Conservation (phyloP, 2,329 filamentous ascomycete genomes). For the Leptographium flavum region DNA sequence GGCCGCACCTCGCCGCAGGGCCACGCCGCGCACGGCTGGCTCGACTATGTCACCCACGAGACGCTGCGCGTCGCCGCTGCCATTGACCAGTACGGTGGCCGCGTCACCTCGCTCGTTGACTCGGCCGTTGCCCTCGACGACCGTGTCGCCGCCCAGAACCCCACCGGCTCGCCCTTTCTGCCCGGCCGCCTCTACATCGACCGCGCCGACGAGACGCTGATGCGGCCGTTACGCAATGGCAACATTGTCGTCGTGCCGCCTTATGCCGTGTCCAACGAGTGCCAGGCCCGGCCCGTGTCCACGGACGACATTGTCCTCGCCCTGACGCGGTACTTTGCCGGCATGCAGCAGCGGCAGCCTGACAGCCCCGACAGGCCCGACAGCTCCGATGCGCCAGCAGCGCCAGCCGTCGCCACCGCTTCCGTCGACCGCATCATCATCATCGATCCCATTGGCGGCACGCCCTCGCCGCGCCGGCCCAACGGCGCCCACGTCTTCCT, state of each 20-base stretch:
- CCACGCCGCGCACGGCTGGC: conserved; percentile 25
- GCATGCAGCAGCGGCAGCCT: conserved; percentile 35
- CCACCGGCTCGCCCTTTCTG: conserved; percentile 18
- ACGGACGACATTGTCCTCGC: conserved; percentile 56
- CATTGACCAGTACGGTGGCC: conserved; percentile 54
- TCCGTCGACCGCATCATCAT: conserved; percentile 76
- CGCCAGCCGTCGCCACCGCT: too few relatives aligned
- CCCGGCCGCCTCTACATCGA: conserved; percentile 24
- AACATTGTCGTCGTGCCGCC: conserved; percentile 55
- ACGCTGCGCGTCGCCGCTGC: conserved; percentile 60
- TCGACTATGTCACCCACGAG: conserved; percentile 36
- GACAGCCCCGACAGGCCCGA: conserved; percentile 15
- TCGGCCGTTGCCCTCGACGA: conserved; percentile 29
- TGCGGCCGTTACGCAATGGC: conserved; percentile 51
- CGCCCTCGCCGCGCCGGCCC: conserved; percentile 50
- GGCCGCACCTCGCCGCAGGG: conserved; percentile 33
- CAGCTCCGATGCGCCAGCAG: conserved; percentile 15
- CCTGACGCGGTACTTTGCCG: conserved; percentile 61
- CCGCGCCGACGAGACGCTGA: conserved; percentile 39
- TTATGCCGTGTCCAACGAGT: conserved; percentile 26
- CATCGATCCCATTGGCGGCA: conserved; percentile 74
- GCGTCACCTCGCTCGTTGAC: conserved; percentile 55
- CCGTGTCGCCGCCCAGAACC: not conserved
- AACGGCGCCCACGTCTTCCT: conserved; percentile 69
- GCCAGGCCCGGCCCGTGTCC: conserved; percentile 24